Base-by-base conservation (phyloP, 2,329 filamentous ascomycete species). In the Alternaria sp. region DNA sequence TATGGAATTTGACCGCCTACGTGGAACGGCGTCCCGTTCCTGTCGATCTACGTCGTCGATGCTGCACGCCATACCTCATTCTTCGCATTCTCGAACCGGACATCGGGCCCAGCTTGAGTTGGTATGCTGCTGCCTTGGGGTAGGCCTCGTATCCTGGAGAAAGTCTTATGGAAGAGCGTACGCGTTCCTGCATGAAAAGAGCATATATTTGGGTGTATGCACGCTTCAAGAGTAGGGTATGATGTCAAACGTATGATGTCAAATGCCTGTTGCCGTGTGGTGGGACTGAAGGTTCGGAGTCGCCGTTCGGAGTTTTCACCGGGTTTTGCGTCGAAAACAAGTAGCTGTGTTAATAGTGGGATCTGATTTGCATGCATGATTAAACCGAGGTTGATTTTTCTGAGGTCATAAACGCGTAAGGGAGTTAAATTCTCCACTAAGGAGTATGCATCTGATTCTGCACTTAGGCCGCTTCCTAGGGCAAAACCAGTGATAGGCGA, bases 121-220 rank as follows among this genome's bases (percentile, higher is more conserved):
- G 26, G 26, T 16, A 43, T 43, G 51, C 34, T 53, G 51, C 28
- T 44, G 51, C 39, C 38, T 53, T 3, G 51, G 34, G 20, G 20
- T 11, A 44, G 46, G 32, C 46, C 7, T 49, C 46, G 46, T 49
- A 34, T 32, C 12, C 24, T 38, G 49, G 5, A 6, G 5, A 22
- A 24, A 30, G 14, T 49, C 18, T 38, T 32, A 16, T 32, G 6
- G 22, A n/a, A 22, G 26, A 28, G 51, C 16, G 36, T 59, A 49
- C 44, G 57, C 38, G 57, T 56, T 55, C 39, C 44, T 54, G 57
- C 57, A 55, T 55, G 14, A 32, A 16, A 34, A 44, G 26, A 18
- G 16, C 1, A 20, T 49, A 49, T 49, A 34, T 43, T 34, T 32
- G 39, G 51, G 18, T 12, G 20, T 18, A 24, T 34, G 51, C 24